Base-by-base conservation (phyloP, 2,329 filamentous ascomycete genomes). In the Xylaria sp. region DNA sequence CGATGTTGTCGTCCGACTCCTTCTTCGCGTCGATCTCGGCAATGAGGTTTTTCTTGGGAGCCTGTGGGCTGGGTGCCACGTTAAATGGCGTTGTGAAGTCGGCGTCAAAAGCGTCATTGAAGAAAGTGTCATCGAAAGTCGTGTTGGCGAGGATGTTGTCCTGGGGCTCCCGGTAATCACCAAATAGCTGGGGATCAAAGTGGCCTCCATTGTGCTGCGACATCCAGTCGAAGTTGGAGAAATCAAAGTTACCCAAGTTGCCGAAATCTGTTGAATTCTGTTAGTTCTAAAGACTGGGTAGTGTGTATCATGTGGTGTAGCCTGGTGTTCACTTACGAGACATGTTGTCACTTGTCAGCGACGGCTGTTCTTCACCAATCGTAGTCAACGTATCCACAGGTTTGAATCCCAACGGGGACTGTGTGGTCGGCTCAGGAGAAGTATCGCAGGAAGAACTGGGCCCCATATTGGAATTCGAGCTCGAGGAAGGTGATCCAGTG, bases 111-210 rank as follows among this genome's bases (percentile, higher is more conserved):
- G 91, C 89, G 63, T 96, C 92, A 61, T 84, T 84, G 72, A 86
- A 85, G 63, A 86, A 83, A 52, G 71, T 78, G 59, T 86, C 89
- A 50, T 91, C 90, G 61, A 95, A 90, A 7, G 86, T 84, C 40
- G 81, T 83, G 66, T 76, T 87, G 61, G 79, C 77, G 17, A 96
- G 74, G 13, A 96, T 81, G 50, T 88, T 93, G 52, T 91, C 89
- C 66, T 96, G 91, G 0, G 91, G 87, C 67, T 99, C 94, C 48
- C 94, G 87, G 73, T 97, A 97, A 64, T 92, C 90, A 49, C 89
- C 90, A 71, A 97, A 97, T 4, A 97, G 79, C 50, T 94, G 86
- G 0, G 94, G 93, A 58, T 97, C 92, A 66, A 97, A 97, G 60
- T 89, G 86, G 51, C 90, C 90, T 52, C 88, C 87, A 65, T 92